Conservation (phyloP, 169 alveolate species). For the Plasmodium relictum region DNA sequence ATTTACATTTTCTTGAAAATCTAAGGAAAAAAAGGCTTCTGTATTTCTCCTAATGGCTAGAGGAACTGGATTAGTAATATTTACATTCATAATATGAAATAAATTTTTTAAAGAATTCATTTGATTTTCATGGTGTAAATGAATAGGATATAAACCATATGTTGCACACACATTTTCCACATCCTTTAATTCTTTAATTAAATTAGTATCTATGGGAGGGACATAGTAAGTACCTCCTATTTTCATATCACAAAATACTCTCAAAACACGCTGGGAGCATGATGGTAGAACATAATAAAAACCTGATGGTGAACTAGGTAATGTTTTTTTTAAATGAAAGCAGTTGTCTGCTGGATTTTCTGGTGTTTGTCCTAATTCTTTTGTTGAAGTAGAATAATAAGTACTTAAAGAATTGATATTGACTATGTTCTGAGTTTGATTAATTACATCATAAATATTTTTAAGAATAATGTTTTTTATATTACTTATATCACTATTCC, state of each 20-base stretch:
- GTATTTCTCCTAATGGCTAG: conserved; percentile 76
- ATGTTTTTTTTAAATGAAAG: conserved; percentile 84
- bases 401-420: conserved; percentile 21
- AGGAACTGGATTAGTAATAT: conserved; percentile 78
- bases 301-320: conserved; percentile 89
- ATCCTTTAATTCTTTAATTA: conserved; percentile 66
- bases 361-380: conserved; percentile 80
- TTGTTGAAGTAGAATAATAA: conserved; percentile 72
- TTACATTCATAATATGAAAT: conserved; percentile 67
- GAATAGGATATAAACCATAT: conserved; percentile 80
- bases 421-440: conserved; percentile 62
- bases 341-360: conserved; percentile 89
- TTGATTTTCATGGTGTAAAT: conserved; percentile 71
- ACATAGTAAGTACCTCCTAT: conserved; percentile 90
- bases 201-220: conserved; percentile 64
- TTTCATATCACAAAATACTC: conserved; percentile 92
- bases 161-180: conserved; percentile 74
- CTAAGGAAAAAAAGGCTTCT: conserved; percentile 78
- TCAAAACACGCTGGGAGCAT: conserved; percentile 85
- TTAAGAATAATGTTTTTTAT: conserved; percentile 67
- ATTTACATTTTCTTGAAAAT: conserved; percentile 78
- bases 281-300: conserved; percentile 89
- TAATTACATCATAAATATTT: conserved; percentile 53
- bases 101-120: conserved; percentile 36
- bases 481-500: conserved; percentile 50